phyloP scores from a whole-genome alignment of 2,329 filamentous ascomycete genomes.

The Clonostachys byssicola region DNA sequence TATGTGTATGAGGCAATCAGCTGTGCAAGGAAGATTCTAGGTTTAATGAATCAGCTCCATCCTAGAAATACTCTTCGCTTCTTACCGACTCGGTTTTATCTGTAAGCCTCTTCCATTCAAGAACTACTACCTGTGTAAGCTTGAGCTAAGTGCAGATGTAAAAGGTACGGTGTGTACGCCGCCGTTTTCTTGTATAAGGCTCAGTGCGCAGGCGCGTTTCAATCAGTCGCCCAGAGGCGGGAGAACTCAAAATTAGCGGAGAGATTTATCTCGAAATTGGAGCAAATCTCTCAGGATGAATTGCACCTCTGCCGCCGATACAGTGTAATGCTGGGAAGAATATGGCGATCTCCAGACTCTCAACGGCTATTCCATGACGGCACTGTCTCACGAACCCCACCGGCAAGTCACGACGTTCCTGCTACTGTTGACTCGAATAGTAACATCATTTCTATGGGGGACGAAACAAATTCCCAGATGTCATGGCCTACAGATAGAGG shows the following conservation, averaged over 20 bases:
- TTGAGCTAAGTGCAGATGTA: neutral
- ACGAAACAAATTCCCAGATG: too few relatives aligned
- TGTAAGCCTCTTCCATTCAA: neutral
- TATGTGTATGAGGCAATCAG: conserved; percentile 3
- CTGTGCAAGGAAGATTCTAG: conserved; percentile 1
- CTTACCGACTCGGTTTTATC: conserved; percentile 1
- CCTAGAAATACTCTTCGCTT: neutral
- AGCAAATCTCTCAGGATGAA: conserved; percentile 57
- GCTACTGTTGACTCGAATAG: too few relatives aligned
- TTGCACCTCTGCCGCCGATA: conserved; percentile 69
- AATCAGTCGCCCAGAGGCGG: neutral
- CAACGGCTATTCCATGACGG: too few relatives aligned
- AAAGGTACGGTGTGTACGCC: conserved; percentile 4
- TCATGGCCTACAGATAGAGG: too few relatives aligned
- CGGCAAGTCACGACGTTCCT: too few relatives aligned
- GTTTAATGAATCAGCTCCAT: conserved; percentile 1
- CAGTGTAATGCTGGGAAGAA: conserved; percentile 57
- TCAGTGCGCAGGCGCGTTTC: neutral
- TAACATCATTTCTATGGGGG: too few relatives aligned
- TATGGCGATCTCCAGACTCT: conserved; percentile 38
- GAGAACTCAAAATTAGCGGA: conserved; percentile 44
- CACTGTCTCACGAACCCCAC: too few relatives aligned
- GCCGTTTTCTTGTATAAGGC: conserved; percentile 4
- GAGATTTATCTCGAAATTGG: conserved; percentile 69
- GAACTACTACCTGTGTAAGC: neutral